These are phyloP conservation scores for Besnoitia besnoiti DNA, from an alignment of 169 alveolate species.

Conservation along the genomic window DNA sequence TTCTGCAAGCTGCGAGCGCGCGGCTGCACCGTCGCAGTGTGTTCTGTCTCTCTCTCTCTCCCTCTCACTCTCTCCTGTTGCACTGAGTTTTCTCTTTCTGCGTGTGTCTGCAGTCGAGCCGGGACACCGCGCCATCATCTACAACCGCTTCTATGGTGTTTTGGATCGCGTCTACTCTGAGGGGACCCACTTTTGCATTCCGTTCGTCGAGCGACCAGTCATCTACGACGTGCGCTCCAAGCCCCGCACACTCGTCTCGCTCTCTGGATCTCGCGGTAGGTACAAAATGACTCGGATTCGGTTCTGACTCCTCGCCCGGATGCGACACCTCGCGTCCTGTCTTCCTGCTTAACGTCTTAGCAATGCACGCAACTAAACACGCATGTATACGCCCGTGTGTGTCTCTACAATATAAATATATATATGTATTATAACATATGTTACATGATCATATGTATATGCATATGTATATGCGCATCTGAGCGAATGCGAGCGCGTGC, in stretches of 20 bases:
- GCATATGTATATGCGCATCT: too few species aligned
- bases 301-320: background rate
- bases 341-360: background rate
- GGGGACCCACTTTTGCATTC: constrained; percentile 96
- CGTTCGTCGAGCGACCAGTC: constrained; percentile 95
- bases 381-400: background rate
- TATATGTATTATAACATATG: too few species aligned
- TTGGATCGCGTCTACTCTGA: constrained; percentile 86
- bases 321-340: background rate
- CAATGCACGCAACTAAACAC: background rate
- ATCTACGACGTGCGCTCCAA: constrained; percentile 93
- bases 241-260: constrained; percentile 91
- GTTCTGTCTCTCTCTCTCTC: background rate
- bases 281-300: constrained; percentile 4
- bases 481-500: too few species aligned
- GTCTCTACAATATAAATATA: too few species aligned
- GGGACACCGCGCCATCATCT: constrained; percentile 94
- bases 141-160: constrained; percentile 80
- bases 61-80: background rate
- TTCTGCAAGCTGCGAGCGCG: too few species aligned
- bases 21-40: too few species aligned
- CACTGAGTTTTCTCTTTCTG: constrained; percentile 34
- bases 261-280: constrained; percentile 93
- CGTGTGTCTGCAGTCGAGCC: constrained; percentile 93
- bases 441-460: too few species aligned